A percentile compares a stretch with the other conserved stretches of the same genome.
Conservation (phyloP, 257 asterid species). For the Vinca minor region DNA sequence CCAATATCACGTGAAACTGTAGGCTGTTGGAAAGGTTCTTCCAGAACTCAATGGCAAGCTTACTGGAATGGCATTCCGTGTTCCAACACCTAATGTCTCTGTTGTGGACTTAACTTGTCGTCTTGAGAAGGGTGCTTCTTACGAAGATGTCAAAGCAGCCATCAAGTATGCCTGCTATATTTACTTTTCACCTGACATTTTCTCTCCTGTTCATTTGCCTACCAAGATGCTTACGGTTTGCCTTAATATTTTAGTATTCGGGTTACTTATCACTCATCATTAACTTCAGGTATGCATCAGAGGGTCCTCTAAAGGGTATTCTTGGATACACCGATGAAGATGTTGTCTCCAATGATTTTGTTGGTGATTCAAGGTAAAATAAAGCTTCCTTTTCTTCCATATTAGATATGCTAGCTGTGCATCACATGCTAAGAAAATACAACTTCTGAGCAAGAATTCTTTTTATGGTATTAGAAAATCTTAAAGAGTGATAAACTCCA, state of each 20-base stretch:
- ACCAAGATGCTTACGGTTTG: background rate
- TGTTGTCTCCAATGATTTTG: constrained; percentile 94
- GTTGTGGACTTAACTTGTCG: constrained; percentile 97
- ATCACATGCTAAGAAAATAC: background rate
- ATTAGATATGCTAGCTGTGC: background rate
- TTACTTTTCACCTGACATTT: background rate
- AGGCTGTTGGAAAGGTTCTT: constrained; percentile 99
- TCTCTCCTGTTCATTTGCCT: background rate
- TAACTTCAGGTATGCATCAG: constrained; percentile 72
- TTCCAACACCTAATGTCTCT: constrained; percentile 93
- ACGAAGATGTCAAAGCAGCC: constrained; percentile 93
- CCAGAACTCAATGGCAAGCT: constrained; percentile 96
- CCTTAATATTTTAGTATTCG: background rate
- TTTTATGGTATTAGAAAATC: background rate
- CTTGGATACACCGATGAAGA: constrained; percentile 98
- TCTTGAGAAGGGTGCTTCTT: constrained; percentile 78
- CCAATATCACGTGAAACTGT: constrained; percentile 14
- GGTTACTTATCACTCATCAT: background rate
- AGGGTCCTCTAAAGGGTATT: constrained; percentile 83
- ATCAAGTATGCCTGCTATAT: constrained; percentile 47
- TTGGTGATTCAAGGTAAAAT: constrained; percentile 84
- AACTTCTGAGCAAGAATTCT: background rate
- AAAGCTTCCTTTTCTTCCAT: constrained; percentile 4
- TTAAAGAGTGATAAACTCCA: background rate
- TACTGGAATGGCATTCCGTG: constrained; percentile 99